These are phyloP conservation scores for Pyrenochaeta sp. DNA, from an alignment of 2,329 filamentous ascomycete genomes.

Conservation along the genomic window DNA sequence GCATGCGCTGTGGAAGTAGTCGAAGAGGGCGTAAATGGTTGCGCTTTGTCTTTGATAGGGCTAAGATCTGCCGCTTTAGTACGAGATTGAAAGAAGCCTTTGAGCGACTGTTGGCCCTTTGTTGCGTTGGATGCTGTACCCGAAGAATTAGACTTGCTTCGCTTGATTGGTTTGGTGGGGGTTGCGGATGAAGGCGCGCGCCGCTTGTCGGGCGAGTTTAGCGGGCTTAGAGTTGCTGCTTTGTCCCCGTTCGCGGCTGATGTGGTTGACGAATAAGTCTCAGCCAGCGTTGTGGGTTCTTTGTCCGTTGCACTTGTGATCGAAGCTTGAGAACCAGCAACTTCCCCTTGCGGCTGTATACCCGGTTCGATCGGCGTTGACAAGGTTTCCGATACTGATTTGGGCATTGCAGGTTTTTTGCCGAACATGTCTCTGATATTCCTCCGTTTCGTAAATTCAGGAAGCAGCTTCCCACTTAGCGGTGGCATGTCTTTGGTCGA, in stretches of 20 bases:
- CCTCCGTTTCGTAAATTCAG: constrained; percentile 84
- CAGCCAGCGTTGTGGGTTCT: constrained; percentile 6
- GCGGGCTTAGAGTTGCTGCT: constrained; percentile 15
- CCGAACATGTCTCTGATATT: constrained; percentile 95
- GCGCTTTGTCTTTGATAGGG: constrained; percentile 6
- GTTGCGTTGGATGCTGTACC: constrained; percentile 28
- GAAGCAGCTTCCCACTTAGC: constrained; percentile 81
- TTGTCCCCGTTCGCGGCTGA: constrained; percentile 11
- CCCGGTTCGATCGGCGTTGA: constrained; percentile 4
- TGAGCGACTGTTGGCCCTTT: constrained; percentile 70
- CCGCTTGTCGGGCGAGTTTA: constrained; percentile 44
- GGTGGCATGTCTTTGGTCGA: constrained; percentile 70
- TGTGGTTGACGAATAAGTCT: constrained; percentile 10
- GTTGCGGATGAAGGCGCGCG: constrained; percentile 28
- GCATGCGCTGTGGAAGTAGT: constrained; percentile 6
- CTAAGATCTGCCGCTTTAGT: constrained; percentile 17
- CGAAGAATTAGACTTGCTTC: constrained; percentile 55
- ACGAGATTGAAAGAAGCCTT: constrained; percentile 74
- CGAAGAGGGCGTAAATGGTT: constrained; percentile 6
- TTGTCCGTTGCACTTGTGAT: constrained; percentile 17
- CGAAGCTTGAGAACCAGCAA: background rate
- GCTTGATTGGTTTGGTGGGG: constrained; percentile 53
- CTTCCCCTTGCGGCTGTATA: constrained; percentile 4
- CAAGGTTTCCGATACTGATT: constrained; percentile 8
- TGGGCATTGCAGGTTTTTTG: constrained; percentile 39